phyloP scores from a whole-genome alignment of 345 rosid species.

The Hypericum perforatum region DNA sequence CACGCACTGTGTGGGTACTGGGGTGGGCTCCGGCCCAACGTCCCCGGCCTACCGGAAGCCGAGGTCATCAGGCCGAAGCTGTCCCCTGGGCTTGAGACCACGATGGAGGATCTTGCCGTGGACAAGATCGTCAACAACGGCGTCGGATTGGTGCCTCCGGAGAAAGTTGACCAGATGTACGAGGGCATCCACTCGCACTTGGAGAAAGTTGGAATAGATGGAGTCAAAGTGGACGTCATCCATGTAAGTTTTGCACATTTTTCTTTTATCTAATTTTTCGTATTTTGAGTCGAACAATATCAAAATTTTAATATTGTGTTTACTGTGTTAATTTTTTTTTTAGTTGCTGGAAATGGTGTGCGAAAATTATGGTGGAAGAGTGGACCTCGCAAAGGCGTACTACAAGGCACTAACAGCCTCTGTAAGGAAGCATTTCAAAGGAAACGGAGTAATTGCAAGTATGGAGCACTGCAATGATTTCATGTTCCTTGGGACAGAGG shows the following conservation, averaged over 20 bases:
- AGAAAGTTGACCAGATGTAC: conserved; percentile 49
- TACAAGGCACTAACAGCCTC: conserved; percentile 69
- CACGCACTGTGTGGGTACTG: conserved; percentile 94
- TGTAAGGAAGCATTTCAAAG: conserved; percentile 72
- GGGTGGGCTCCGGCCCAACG: conserved; percentile 83
- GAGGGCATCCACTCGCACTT: conserved; percentile 81
- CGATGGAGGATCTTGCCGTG: conserved; percentile 92
- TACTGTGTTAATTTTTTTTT: not conserved
- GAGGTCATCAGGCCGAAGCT: conserved; percentile 41
- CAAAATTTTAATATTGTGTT: not conserved
- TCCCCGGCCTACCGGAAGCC: conserved; percentile 49
- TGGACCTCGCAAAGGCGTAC: conserved; percentile 78
- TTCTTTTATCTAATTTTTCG: not conserved
- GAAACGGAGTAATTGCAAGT: conserved; percentile 94
- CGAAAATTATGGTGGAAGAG: conserved; percentile 87
- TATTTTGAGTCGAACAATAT: not conserved
- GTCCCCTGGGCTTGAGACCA: conserved; percentile 57
- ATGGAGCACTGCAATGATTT: conserved; percentile 99
- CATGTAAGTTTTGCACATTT: conserved; percentile 44
- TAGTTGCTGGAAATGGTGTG: conserved; percentile 82
- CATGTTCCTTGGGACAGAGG: conserved; percentile 94
- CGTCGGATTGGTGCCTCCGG: conserved; percentile 71
- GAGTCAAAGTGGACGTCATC: conserved; percentile 97
- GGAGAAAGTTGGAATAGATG: conserved; percentile 63
- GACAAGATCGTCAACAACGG: conserved; percentile 72